Evolutionary conservation across 1,139 yeast genomes (phyloP), one percentile per base, ranked within the genome.

Genomic region (Blastobotrys malaysiensis): DNA sequence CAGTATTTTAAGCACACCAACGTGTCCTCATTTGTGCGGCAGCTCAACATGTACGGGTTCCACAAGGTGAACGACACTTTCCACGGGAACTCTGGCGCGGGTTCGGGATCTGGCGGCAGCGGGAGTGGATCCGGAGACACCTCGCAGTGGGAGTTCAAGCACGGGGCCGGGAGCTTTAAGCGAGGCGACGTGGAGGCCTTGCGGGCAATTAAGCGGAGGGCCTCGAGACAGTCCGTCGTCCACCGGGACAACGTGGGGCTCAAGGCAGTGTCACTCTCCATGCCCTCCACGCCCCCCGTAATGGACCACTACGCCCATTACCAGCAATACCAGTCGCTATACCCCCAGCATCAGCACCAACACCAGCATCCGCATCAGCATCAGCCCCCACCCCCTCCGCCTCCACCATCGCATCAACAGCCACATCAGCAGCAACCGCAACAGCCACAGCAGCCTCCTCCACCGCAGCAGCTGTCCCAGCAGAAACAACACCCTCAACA

Each of bases 21-120:
- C 70, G 91, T 93, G 73, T 91, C 98, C 26, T 84, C 95, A 59
- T 93, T 93, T 76, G 98, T 93, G 13, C 81, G 99, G 55, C 99
- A 93, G 68, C 77, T 93, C 66, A 93, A 93, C 71, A 93, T 93
- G 96, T 93, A 93, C 67, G 99, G 98, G 43, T 93, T 96, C 90
- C 98, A 93, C 72, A 93, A 93, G 72, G 93, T 93, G 6, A 68
- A 63, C 59, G 70, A 69, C 55, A 63, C 65, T 24, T 61, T 66
- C 47, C 67, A 63, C 59, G 57, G 63, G 45, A 45, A 44, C 54
- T 22, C 50, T 51, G 19, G 18, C 46, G 24, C 39, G 48, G 20
- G 56, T 55, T 26, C 31, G 9, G 9, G 11, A 43, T 60, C 55
- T 39, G 61, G 61, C 45, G 71, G 69, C 49, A 65, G 70, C 51